These are phyloP conservation scores for Pseudogymnoascus sp. DNA, from an alignment of 2,329 filamentous ascomycete genomes.

Conservation along the genomic window DNA sequence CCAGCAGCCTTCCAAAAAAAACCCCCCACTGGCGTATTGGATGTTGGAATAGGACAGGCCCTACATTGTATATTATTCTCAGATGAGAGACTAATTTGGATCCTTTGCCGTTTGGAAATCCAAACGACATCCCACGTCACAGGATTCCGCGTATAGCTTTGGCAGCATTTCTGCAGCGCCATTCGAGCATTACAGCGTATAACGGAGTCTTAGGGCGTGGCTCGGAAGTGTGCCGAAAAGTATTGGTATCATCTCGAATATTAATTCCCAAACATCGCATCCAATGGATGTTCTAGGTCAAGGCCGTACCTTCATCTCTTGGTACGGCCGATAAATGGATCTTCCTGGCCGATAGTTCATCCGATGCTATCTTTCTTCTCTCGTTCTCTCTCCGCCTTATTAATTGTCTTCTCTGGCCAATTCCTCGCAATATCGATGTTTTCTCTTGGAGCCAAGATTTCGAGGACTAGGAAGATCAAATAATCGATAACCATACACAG, in stretches of 20 bases:
- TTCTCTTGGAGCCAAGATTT: constrained; percentile 77
- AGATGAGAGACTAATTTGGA: not conserved
- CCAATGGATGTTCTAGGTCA: not conserved
- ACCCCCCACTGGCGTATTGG: not conserved
- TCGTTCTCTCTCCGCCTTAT: constrained; percentile 7
- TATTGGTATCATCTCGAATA: not conserved
- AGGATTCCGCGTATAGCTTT: too few species aligned
- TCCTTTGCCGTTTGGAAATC: not conserved
- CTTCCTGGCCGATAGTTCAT: not conserved
- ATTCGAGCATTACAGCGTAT: not conserved
- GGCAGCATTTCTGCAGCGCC: not conserved
- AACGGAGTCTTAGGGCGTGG: not conserved
- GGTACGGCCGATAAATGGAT: not conserved
- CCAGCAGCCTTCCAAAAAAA: not conserved
- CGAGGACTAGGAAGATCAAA: constrained; percentile 77
- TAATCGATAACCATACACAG: constrained; percentile 93
- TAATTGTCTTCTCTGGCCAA: constrained; percentile 69
- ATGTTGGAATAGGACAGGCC: not conserved
- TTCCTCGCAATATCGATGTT: constrained; percentile 83
- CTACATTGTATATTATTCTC: not conserved
- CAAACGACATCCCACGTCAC: not conserved
- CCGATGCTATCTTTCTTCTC: constrained; percentile 7
- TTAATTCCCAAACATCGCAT: not conserved
- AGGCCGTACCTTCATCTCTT: not conserved
- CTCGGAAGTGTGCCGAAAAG: not conserved